These are phyloP conservation scores for Mucor sp. DNA, from an alignment of 371 early-diverging fungal genomes.

Conservation along the genomic window DNA sequence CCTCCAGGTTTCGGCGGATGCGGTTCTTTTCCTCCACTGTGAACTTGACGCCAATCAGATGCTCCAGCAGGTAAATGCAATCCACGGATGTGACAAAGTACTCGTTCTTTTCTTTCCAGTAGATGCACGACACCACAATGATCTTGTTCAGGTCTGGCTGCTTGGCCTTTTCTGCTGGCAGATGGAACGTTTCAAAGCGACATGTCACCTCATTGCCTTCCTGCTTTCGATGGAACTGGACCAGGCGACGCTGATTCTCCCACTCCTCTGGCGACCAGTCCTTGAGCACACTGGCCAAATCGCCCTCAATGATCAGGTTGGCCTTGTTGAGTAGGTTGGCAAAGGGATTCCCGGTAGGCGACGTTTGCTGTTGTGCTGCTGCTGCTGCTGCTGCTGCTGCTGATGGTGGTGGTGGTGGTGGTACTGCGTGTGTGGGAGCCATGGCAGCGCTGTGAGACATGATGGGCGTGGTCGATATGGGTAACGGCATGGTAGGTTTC, in stretches of 20 bases:
- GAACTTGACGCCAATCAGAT: slow-evolving; percentile 69
- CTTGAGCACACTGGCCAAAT: slow-evolving; percentile 61
- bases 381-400: too few species aligned
- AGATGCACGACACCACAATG: slow-evolving; percentile 80
- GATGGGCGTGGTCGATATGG: not conserved
- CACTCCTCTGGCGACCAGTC: slow-evolving; percentile 69
- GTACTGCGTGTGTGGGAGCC: too few species aligned
- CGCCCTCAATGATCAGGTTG: slow-evolving; percentile 64
- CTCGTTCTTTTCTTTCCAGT: slow-evolving; percentile 73
- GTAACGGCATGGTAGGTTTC: slow-evolving; percentile 10
- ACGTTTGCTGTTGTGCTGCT: slow-evolving; percentile 12
- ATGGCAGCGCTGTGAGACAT: not conserved
- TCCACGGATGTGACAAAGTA: slow-evolving; percentile 83
- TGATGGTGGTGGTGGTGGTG: too few species aligned
- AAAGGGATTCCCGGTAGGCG: slow-evolving; percentile 39
- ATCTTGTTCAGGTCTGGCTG: slow-evolving; percentile 4
- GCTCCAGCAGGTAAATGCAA: slow-evolving; percentile 72
- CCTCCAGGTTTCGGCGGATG: slow-evolving; percentile 83
- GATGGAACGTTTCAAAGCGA: slow-evolving; percentile 60
- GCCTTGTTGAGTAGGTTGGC: slow-evolving; percentile 71
- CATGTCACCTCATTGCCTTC: slow-evolving; percentile 65
- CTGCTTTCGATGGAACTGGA: slow-evolving; percentile 69
- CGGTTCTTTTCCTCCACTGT: slow-evolving; percentile 86
- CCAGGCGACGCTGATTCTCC: slow-evolving; percentile 66
- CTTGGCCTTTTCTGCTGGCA: slow-evolving; percentile 50